A percentile compares a stretch with the other conserved stretches of the same genome.
Evolutionary conservation across 108 stramenopile genomes (phyloP).

Genomic region (Ochromonas danica): DNA sequence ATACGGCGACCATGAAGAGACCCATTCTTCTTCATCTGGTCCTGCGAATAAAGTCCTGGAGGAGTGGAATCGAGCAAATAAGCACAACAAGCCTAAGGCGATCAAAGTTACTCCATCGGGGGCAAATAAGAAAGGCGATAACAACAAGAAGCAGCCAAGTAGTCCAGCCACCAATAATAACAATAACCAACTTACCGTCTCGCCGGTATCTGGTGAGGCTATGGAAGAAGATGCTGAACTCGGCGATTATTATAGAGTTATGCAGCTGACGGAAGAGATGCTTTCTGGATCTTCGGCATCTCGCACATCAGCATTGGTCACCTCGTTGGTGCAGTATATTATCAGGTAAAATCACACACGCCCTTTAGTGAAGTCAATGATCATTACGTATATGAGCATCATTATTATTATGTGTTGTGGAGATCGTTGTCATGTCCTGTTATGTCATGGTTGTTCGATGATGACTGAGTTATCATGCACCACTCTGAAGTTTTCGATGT

Average conservation of each 20-base stretch:
- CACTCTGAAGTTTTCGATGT: too few species aligned
- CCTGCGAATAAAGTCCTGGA: background rate
- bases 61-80: background rate
- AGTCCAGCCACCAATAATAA: background rate
- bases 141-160: too few species aligned
- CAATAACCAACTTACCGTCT: background rate
- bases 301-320: slow-evolving; percentile 75
- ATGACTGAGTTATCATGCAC: slow-evolving; percentile 8
- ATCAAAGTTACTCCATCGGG: too few species aligned
- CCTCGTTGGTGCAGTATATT: slow-evolving; percentile 80
- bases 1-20: too few species aligned
- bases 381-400: too few species aligned
- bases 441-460: background rate
- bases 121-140: too few species aligned
- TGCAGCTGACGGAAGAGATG: slow-evolving; percentile 84
- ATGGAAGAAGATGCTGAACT: background rate
- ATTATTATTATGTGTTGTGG: too few species aligned
- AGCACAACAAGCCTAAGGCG: too few species aligned
- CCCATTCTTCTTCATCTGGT: background rate
- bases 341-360: too few species aligned
- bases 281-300: slow-evolving; percentile 68
- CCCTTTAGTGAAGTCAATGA: too few species aligned
- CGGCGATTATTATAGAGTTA: slow-evolving; percentile 67
- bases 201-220: background rate
- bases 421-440: background rate